phyloP scores from a whole-genome alignment of 2,329 filamentous ascomycete species.

The Pyrenochaeta sp. region DNA sequence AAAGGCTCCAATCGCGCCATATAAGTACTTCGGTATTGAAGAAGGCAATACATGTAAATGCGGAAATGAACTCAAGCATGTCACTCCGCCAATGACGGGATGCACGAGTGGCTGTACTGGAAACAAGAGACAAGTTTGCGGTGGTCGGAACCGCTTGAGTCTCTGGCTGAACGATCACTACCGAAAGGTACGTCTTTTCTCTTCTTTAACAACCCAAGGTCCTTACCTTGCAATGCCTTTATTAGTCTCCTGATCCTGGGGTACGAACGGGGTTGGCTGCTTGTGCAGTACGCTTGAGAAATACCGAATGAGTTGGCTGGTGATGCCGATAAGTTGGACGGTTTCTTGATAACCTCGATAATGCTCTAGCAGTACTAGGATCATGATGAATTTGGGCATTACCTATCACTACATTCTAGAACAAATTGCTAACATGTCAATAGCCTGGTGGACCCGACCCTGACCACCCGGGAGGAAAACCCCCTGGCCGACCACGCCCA shows the following conservation, averaged over 20 bases:
- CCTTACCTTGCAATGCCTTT: too few relatives aligned
- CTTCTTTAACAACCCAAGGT: background rate
- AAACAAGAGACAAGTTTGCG: slow-evolving; percentile 1
- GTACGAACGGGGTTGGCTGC: too few relatives aligned
- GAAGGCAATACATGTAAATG: slow-evolving; percentile 11
- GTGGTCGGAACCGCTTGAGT: slow-evolving; percentile 8
- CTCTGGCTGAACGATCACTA: slow-evolving; percentile 9
- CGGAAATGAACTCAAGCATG: slow-evolving; percentile 3
- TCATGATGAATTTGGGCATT: background rate
- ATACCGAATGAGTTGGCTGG: too few relatives aligned
- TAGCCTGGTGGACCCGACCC: background rate
- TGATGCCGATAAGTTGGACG: too few relatives aligned
- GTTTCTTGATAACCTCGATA: too few relatives aligned
- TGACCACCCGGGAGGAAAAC: too few relatives aligned
- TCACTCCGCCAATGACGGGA: background rate
- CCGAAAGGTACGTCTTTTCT: slow-evolving; percentile 6
- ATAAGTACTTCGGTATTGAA: slow-evolving; percentile 15
- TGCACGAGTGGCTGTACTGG: slow-evolving; percentile 5
- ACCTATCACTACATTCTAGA: background rate
- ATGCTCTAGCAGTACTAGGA: too few relatives aligned
- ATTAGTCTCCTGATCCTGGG: too few relatives aligned
- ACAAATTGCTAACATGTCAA: background rate
- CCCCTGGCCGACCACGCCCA: background rate
- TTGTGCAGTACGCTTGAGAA: too few relatives aligned
- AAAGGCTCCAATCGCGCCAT: slow-evolving; percentile 5